Evolutionary conservation across 371 early-diverging fungal species (phyloP), one percentile per base, ranked within the genome.

Genomic region (Mucor irregularis): DNA sequence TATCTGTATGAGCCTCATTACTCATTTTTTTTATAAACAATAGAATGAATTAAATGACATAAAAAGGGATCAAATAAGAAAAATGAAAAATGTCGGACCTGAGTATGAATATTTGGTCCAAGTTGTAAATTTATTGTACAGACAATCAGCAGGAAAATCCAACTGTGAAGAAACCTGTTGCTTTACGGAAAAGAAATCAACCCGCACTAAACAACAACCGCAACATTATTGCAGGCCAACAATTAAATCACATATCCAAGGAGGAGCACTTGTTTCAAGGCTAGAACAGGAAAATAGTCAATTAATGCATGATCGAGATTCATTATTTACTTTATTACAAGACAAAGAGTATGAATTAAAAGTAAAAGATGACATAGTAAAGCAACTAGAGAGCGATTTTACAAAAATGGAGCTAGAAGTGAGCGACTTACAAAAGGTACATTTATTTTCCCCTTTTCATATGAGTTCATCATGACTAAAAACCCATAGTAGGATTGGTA

Each of bases 41-140:
- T 52, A 74, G 71, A 52, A 60, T 44, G 71, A 74, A 49, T 21
- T 74, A 48, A 68, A 68, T 58, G 45, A 61, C 31, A 38, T 69
- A 30, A 69, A 66, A 35, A 63, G 67, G 24, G 73, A 75, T 35
- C 69, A 66, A 26, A 64, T 75, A 24, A 52, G 61, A 26, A 63
- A 69, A 43, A 73, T 73, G 66, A 71, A 66, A 45, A 51, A 61
- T 30, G 66, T 73, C 25, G 76, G 79, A 24, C 79, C 79, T 35
- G 79, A 78, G 53, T 78, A 78, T 46, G 76, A 78, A 57, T 78
- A 78, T 50, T 58, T 78, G n/a, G 79, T 78, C 10, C 79, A 78
- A 62, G 71, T 75, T 38, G 61, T 78, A 21, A 61, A 78, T 49
- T 33, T 75, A 29, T 48, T 78, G 21, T 69, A 78, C 60, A 58